phyloP scores from a whole-genome alignment of 2,329 filamentous ascomycete species.

The Phialocephala sp. region DNA sequence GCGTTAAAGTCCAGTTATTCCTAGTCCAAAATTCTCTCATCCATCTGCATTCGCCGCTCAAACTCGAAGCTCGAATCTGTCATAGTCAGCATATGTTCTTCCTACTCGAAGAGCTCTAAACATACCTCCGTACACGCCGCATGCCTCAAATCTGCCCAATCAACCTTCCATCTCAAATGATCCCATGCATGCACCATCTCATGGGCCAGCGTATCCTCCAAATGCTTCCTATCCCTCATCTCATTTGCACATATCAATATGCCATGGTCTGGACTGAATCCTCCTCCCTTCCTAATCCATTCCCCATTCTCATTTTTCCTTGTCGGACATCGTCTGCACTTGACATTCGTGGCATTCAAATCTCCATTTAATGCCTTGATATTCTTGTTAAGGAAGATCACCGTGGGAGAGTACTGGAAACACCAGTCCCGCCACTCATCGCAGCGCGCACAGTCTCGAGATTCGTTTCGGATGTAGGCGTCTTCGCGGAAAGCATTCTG shows the following conservation, averaged over 20 bases:
- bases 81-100: conserved; percentile 28
- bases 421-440: conserved; percentile 84
- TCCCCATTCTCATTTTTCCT: conserved; percentile 52
- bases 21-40: conserved; percentile 82
- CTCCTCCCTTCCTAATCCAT: conserved; percentile 71
- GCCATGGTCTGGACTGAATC: conserved; percentile 85
- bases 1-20: conserved; percentile 85
- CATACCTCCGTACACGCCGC: conserved; percentile 90
- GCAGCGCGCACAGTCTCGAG: conserved; percentile 78
- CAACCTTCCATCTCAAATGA: conserved; percentile 87
- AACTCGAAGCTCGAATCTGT: conserved; percentile 88
- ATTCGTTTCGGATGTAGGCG: conserved; percentile 77
- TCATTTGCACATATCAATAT: conserved; percentile 95
- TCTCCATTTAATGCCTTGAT: conserved; percentile 79
- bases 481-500: conserved; percentile 77
- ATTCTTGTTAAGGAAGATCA: conserved; percentile 86
- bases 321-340: conserved; percentile 78
- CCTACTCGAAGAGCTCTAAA: conserved; percentile 21
- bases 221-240: conserved; percentile 76
- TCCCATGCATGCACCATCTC: conserved; percentile 99
- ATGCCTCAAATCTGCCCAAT: conserved; percentile 82
- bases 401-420: conserved; percentile 81
- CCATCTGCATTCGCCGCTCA: conserved; percentile 95
- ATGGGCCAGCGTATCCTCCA: conserved; percentile 94
- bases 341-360: conserved; percentile 75